Evolutionary conservation across 352 stramenopile genomes (phyloP).

Genomic region (Phytophthora palmivora): DNA sequence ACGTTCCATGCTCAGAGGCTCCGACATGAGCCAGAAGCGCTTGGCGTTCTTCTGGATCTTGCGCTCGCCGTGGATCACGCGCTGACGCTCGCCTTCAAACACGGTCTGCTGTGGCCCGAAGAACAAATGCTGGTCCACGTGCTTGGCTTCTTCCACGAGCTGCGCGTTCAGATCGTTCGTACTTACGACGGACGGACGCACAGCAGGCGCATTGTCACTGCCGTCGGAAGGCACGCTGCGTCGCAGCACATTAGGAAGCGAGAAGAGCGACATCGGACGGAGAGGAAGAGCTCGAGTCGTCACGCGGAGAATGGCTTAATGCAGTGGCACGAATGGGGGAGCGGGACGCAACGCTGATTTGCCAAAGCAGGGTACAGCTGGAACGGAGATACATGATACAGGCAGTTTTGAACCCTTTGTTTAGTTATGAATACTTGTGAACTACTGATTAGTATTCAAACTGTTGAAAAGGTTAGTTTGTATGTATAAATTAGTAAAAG

Average conservation of each 20-base stretch:
- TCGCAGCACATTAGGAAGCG: conserved; percentile 73
- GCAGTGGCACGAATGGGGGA: conserved; percentile 21
- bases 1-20: conserved; percentile 80
- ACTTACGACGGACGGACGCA: conserved; percentile 76
- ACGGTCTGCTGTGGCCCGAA: conserved; percentile 78
- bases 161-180: conserved; percentile 75
- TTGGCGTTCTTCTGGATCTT: conserved; percentile 88
- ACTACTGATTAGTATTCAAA: not conserved
- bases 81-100: conserved; percentile 80
- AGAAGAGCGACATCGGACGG: conserved; percentile 79
- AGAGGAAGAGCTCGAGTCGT: conserved; percentile 15
- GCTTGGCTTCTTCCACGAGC: conserved; percentile 61
- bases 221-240: conserved; percentile 60
- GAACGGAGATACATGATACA: conserved; percentile 4
- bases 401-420: not conserved
- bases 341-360: conserved; percentile 23
- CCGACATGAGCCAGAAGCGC: conserved; percentile 86
- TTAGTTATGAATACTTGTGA: not conserved
- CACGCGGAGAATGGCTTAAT: conserved; percentile 41
- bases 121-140: conserved; percentile 79
- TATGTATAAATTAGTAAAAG: not conserved
- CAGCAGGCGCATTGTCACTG: conserved; percentile 43
- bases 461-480: not conserved
- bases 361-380: conserved; percentile 6
- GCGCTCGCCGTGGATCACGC: conserved; percentile 87